These are phyloP conservation scores for Aspergillus clavatus DNA, from an alignment of 2,329 filamentous ascomycete species.

Conservation along the genomic window DNA sequence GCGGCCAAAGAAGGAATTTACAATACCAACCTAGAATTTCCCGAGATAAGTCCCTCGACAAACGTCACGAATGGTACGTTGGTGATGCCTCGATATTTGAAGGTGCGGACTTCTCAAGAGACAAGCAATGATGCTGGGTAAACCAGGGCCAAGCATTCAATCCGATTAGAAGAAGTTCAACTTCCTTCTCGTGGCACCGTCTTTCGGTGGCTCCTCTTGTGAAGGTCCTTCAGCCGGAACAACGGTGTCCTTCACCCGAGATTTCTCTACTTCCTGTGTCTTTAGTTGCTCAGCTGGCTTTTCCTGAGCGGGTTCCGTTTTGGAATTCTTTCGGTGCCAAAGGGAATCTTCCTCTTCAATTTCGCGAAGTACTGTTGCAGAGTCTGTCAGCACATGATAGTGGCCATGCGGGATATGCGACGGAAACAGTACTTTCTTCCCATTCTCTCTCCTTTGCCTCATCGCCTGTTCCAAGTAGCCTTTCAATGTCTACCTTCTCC, in stretches of 20 bases:
- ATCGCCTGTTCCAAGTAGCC: slow-evolving; percentile 72
- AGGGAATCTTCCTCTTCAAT: slow-evolving; percentile 38
- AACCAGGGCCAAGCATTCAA: neutral
- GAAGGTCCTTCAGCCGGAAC: slow-evolving; percentile 8
- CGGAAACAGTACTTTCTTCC: slow-evolving; percentile 65
- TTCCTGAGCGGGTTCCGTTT: slow-evolving; percentile 7
- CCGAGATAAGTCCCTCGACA: neutral
- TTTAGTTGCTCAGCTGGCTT: slow-evolving; percentile 8
- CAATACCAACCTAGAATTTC: neutral
- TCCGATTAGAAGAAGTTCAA: slow-evolving; percentile 27
- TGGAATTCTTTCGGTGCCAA: slow-evolving; percentile 30
- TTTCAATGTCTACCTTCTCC: slow-evolving; percentile 75
- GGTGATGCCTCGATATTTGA: neutral
- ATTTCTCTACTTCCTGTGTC: slow-evolving; percentile 4
- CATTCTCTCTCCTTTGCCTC: slow-evolving; percentile 72
- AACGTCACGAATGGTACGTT: neutral
- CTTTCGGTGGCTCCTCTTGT: slow-evolving; percentile 12
- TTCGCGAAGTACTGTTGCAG: slow-evolving; percentile 33
- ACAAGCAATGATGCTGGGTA: neutral
- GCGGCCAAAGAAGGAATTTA: neutral
- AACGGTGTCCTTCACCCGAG: slow-evolving; percentile 14
- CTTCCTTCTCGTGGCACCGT: slow-evolving; percentile 19
- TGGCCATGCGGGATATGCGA: neutral
- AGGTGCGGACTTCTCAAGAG: neutral
- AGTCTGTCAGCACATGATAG: slow-evolving; percentile 6